These are phyloP conservation scores for Xerocomus brunneocitrinus DNA, from an alignment of 768 basidiomycete species.

Conservation along the genomic window DNA sequence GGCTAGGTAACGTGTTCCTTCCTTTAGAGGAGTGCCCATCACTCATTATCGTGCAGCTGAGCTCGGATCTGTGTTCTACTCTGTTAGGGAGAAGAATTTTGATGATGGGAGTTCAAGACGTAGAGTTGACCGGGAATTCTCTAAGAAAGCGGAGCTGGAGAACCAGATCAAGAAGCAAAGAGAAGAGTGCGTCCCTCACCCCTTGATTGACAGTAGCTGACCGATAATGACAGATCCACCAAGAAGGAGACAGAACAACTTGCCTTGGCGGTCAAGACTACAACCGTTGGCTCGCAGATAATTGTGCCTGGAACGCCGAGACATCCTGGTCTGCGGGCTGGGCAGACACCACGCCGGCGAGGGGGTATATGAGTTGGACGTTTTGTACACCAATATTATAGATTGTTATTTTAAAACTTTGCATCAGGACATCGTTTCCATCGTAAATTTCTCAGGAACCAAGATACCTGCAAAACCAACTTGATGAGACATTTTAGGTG, in stretches of 20 bases:
- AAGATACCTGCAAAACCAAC: background rate
- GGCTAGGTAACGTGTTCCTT: conserved; percentile 66
- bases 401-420: background rate
- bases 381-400: background rate
- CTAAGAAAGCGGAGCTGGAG: conserved; percentile 86
- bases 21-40: background rate
- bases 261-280: conserved; percentile 49
- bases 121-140: conserved; percentile 85
- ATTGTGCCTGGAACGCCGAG: conserved; percentile 82
- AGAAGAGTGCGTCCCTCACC: conserved; percentile 45
- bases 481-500: conserved; percentile 1
- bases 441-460: conserved; percentile 7
- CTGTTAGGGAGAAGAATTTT: conserved; percentile 96
- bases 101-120: conserved; percentile 78
- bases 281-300: conserved; percentile 56
- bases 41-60: conserved; percentile 54
- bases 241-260: conserved; percentile 56
- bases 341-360: conserved; percentile 71
- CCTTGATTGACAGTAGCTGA: conserved; percentile 2
- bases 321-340: conserved; percentile 61
- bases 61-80: conserved; percentile 94
- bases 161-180: conserved; percentile 84
- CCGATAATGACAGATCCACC: conserved; percentile 42
- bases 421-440: background rate
- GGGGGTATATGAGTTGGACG: conserved; percentile 52